Base-by-base conservation (phyloP, 1,284 basidiomycete species). In the Coniophora puteana region DNA sequence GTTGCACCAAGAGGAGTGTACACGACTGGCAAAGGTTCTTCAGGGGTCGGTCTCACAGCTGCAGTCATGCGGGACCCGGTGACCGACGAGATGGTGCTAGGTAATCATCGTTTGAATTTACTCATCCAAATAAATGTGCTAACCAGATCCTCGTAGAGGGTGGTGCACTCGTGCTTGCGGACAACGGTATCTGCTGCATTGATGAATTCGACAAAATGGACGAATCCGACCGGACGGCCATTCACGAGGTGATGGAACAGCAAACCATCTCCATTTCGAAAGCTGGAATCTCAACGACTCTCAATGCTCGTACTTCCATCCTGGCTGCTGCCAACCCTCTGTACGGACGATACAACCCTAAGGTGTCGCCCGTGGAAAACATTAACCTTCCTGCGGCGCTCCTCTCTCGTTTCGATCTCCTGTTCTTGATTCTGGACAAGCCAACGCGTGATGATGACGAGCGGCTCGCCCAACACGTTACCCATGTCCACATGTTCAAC, bases 181-280 rank as follows among this genome's bases (percentile, higher is more conserved):
- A 99, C 66, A 99, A 99, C 54, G 96, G 96, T 24, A 99, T 99
- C 57, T 97, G 94, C 68, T 99, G 95, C 65, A 99, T 99, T 52
- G 96, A 99, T 58, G 96, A 99, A 61, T 99, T 99, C 62, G 96
- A 99, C 71, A 99, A 99, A 68, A 99, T 99, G 96, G 96, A 99
- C 52, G 96, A 99, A 65, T 67, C 89, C 2, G 96, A 99, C 64
- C 79, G 96, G 47, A 99, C 96, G 1, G 93, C 96, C 11, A 99
- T 99, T 49, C 96, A 99, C 71, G 96, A 99, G 76, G 96, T 99
- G 43, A 99, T 99, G 96, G 95, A 99, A 65, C 95, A 99, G 61
- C 95, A 99, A 66, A 99, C 96, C 2, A 99, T 99, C 49, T 97
- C 93, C 3, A 99, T 99, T 52, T 94, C 93, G 32, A 99, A 99